Conservation (phyloP, 495 filamentous ascomycete species). For the Neurospora pannonica region DNA sequence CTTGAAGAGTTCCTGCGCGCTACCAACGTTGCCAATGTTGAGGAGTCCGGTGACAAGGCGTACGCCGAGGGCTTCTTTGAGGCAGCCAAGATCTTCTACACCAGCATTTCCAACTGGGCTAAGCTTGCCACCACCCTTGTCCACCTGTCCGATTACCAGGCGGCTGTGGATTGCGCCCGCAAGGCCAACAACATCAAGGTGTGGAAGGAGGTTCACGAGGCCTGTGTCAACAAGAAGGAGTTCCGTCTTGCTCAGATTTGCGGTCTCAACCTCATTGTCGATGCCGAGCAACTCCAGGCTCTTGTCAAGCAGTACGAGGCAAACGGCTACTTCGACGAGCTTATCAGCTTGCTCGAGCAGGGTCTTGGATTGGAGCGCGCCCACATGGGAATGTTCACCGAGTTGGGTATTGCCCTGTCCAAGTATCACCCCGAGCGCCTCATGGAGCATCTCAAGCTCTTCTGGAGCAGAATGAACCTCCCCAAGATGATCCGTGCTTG, state of each 20-base stretch:
- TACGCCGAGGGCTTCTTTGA: constrained; percentile 91
- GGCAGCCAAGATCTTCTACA: constrained; percentile 98
- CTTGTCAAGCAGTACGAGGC: constrained; percentile 94
- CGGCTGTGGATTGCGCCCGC: constrained; percentile 94
- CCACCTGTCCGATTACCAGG: constrained; percentile 93
- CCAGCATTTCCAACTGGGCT: constrained; percentile 98
- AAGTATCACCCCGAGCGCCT: constrained; percentile 94
- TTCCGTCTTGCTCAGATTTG: constrained; percentile 99
- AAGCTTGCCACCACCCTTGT: constrained; percentile 96
- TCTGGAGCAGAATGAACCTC: constrained; percentile 98
- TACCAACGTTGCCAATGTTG: constrained; percentile 90
- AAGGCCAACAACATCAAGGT: constrained; percentile 99
- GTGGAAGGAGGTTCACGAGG: constrained; percentile 97
- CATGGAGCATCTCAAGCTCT: constrained; percentile 98
- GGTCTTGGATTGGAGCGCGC: constrained; percentile 85
- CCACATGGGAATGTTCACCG: constrained; percentile 89
- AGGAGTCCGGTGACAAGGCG: constrained; percentile 94
- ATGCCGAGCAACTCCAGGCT: constrained; percentile 90
- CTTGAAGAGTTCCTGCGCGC: constrained; percentile 93
- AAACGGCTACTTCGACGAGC: constrained; percentile 96
- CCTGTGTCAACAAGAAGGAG: constrained; percentile 96
- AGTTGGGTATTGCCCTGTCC: constrained; percentile 86
- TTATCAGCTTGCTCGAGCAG: constrained; percentile 89
- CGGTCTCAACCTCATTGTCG: constrained; percentile 96
- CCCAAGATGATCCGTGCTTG: constrained; percentile 94